Base-by-base conservation (phyloP, 306 rosid species). In the Acmispon strigosus region DNA sequence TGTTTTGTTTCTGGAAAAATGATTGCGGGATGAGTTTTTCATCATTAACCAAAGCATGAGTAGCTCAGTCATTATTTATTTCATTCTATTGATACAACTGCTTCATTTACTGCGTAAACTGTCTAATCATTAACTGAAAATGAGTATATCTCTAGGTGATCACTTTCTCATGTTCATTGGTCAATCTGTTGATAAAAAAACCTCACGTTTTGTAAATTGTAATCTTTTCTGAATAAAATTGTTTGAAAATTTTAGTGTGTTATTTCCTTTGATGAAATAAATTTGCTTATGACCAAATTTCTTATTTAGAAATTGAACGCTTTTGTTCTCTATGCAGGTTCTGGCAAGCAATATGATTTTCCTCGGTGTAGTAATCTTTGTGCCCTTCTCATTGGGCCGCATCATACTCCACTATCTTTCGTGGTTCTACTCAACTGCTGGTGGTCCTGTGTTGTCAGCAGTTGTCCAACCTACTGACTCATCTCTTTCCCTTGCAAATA, bases 261-360 rank as follows among this genome's bases (percentile, higher is more conserved):
- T 53, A 22, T 62, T 62, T 43, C 34, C 62, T 64, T 36, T 2
- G 18, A 58, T 32, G 44, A 42, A 69, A 37, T 49, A 48, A 73
- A 49, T 9, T 45, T 58, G 3, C 32, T 24, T 15, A 64, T 42
- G 64, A 57, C 39, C 16, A 13, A 34, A 12, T 56, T 47, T 52
- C 55, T 73, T 56, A 43, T 43, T 62, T 59, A 45, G 32, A 63
- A 11, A 10, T 63, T 51, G 44, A 77, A 34, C 78, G 74, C 8
- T 29, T 29, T 49, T 42, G 49, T 27, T 70, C 74, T 57, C 17
- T 75, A 27, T 79, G 78, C 89, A 95, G 99, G 99, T 95, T 65
- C 83, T 95, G 68, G 99, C 97, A 2, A 95, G 99, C 88, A 95
- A 95, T 85, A 91, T 95, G 99, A 95, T 95, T 87, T 95, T 95